Conservation (phyloP, 2,329 filamentous ascomycete genomes). For the Xylaria sp. region DNA sequence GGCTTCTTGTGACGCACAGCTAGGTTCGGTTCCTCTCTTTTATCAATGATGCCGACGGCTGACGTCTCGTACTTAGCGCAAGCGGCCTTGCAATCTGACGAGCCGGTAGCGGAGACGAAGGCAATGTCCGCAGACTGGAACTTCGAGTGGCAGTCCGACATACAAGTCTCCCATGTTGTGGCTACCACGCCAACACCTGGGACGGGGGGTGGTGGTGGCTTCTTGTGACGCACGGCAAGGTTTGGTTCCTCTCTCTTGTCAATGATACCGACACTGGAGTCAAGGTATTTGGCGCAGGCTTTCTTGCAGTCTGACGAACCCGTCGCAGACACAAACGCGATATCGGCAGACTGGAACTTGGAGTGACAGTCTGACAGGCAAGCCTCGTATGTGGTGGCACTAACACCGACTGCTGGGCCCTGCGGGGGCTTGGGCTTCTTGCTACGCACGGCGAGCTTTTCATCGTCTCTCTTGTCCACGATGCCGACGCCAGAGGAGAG, state of each 20-base stretch:
- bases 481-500: neutral
- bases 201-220: neutral
- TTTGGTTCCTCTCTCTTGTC: conserved; percentile 1
- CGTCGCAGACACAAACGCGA: neutral
- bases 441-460: neutral
- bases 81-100: neutral
- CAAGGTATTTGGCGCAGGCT: neutral
- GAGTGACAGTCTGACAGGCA: conserved; percentile 6
- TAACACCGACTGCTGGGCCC: neutral
- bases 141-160: conserved; percentile 1
- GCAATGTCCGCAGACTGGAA: neutral
- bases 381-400: conserved; percentile 1
- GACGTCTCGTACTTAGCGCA: neutral
- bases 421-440: neutral
- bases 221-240: neutral
- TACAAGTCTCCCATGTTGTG: conserved; percentile 1
- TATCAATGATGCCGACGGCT: conserved; percentile 1
- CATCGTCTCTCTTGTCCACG: neutral
- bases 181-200: neutral
- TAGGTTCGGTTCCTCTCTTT: neutral
- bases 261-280: neutral
- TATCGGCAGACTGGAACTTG: neutral
- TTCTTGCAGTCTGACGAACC: neutral
- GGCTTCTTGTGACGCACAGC: neutral
- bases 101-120: neutral